Conservation (phyloP, 441 rosid species). For the Populus trichocarpa region DNA sequence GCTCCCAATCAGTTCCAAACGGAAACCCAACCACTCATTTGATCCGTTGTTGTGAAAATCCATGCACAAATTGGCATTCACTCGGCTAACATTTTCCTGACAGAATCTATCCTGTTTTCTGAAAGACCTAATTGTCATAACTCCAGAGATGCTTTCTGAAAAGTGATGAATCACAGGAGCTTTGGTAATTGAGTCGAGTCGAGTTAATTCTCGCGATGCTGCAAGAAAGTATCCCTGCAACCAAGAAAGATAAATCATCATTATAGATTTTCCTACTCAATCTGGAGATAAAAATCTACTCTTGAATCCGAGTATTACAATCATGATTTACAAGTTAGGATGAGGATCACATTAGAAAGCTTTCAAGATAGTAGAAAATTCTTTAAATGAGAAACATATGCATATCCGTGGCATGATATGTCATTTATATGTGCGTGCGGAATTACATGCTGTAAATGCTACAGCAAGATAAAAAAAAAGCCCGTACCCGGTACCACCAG, state of each 20-base stretch:
- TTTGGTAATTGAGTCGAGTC: conserved; percentile 87
- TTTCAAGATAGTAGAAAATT: background rate
- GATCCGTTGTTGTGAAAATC: conserved; percentile 88
- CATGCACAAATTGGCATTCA: conserved; percentile 67
- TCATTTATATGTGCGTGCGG: background rate
- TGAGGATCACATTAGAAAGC: background rate
- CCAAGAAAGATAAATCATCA: conserved; percentile 6
- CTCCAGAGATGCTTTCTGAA: conserved; percentile 91
- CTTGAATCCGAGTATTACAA: background rate
- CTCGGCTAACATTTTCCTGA: conserved; percentile 69
- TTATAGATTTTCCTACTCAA: background rate
- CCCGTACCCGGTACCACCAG: conserved; percentile 77
- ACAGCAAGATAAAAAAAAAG: background rate
- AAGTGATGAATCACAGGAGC: conserved; percentile 96
- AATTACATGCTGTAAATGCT: background rate
- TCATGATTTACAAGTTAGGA: background rate
- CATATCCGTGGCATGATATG: background rate
- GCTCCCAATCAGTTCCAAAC: conserved; percentile 87
- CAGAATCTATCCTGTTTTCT: conserved; percentile 47
- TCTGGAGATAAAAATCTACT: background rate
- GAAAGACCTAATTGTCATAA: conserved; percentile 80
- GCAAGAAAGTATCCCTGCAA: conserved; percentile 79
- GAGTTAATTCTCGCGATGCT: conserved; percentile 81
- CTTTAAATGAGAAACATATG: background rate
- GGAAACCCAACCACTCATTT: conserved; percentile 92